Conservation (phyloP, 306 rosid species). For the Coriaria nepalensis region DNA sequence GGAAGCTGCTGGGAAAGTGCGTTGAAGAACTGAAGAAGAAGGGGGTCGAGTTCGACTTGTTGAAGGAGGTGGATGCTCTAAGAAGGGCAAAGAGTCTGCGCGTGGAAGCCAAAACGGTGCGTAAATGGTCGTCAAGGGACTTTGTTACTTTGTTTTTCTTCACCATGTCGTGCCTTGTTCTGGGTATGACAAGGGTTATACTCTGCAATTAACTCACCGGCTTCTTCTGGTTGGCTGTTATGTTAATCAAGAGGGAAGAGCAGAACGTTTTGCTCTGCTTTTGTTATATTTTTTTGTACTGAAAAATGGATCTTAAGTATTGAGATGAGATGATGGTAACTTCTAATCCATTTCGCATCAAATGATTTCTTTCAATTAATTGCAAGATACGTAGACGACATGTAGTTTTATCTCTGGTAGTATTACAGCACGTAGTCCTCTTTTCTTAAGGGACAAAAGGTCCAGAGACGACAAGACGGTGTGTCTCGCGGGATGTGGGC, state of each 20-base stretch:
- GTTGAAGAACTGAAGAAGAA: conserved; percentile 77
- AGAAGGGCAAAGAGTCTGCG: conserved; percentile 81
- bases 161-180: conserved; percentile 51
- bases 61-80: conserved; percentile 88
- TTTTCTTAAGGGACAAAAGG: no score
- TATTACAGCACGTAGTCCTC: no score
- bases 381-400: no score
- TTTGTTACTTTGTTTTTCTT: conserved; percentile 60
- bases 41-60: conserved; percentile 77
- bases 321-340: no score
- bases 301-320: no score
- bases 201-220: conserved; percentile 68
- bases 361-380: no score
- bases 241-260: no score
- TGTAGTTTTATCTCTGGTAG: no score
- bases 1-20: conserved; percentile 47
- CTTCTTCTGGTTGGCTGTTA: conserved; percentile 10
- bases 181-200: conserved; percentile 52
- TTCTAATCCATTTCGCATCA: no score
- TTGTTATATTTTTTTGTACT: conserved; percentile 14
- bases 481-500: no score
- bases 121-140: conserved; percentile 83
- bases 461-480: no score
- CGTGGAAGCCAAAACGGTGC: conserved; percentile 46
- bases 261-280: conserved; percentile 79